phyloP scores from a whole-genome alignment of 73 alveolate genomes.

The Paramecium tetraurelia region DNA sequence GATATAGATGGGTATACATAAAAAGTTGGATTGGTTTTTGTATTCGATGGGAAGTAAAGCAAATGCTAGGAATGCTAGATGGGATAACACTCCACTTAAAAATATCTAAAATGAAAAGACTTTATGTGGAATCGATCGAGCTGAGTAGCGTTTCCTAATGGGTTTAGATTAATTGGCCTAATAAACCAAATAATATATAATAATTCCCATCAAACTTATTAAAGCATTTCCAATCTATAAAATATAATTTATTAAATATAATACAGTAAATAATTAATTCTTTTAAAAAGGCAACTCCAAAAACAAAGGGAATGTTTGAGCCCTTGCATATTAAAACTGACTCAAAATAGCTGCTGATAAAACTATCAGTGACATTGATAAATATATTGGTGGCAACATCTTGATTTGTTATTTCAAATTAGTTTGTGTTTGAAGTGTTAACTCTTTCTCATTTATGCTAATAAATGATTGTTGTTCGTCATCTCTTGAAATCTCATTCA shows the following conservation, averaged over 20 bases:
- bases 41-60: conserved; percentile 37
- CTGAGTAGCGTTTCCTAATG: not conserved
- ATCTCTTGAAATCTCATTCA: conserved; percentile 12
- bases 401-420: not conserved
- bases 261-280: conserved; percentile 45
- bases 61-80: conserved; percentile 14
- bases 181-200: conserved; percentile 11
- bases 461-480: conserved; percentile 3
- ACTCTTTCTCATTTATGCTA: not conserved
- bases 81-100: conserved; percentile 1
- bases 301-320: conserved; percentile 23
- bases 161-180: not conserved
- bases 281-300: conserved; percentile 41
- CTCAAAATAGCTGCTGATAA: conserved; percentile 28
- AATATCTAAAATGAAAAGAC: not conserved
- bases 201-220: conserved; percentile 22
- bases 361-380: conserved; percentile 37
- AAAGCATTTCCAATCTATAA: conserved; percentile 48
- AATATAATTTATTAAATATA: not conserved
- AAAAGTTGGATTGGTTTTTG: conserved; percentile 27
- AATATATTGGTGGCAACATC: conserved; percentile 34
- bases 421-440: not conserved
- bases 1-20: not conserved
- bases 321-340: conserved; percentile 46
- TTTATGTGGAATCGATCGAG: not conserved